Conservation (phyloP, 1,284 basidiomycete species). For the Marasmius oreades region DNA sequence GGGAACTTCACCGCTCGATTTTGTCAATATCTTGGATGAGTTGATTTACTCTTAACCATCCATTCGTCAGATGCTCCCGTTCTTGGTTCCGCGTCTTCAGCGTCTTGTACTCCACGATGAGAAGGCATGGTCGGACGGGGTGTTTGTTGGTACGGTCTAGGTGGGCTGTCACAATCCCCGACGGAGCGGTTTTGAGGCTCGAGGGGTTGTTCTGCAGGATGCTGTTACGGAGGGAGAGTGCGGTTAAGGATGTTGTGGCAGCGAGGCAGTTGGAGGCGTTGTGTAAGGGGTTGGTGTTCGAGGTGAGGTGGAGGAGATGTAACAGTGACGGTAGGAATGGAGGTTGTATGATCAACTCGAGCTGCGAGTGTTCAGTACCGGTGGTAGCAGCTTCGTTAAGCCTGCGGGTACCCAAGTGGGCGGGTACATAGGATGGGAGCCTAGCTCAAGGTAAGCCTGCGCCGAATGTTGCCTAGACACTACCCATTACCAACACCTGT, state of each 20-base stretch:
- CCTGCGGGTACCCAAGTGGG: too few relatives aligned
- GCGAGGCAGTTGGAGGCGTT: neutral
- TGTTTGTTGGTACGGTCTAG: neutral
- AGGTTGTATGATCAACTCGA: too few relatives aligned
- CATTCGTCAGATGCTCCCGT: neutral
- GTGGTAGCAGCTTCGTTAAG: too few relatives aligned
- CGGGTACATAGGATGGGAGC: too few relatives aligned
- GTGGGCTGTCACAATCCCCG: neutral
- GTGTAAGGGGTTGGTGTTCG: neutral
- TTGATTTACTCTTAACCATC: neutral
- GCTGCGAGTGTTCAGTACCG: too few relatives aligned
- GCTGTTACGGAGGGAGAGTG: neutral
- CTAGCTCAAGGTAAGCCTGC: too few relatives aligned
- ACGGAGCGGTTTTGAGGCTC: neutral
- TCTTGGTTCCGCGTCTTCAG: neutral
- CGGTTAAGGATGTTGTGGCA: neutral
- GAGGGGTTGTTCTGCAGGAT: neutral
- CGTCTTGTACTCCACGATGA: neutral
- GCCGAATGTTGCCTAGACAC: too few relatives aligned
- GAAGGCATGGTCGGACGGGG: neutral
- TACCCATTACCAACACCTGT: too few relatives aligned
- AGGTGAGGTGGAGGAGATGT: neutral
- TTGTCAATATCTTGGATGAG: neutral
- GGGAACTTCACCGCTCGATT: neutral
- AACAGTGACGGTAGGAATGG: neutral